A percentile compares a stretch with the other conserved stretches of the same genome.
phyloP scores from a whole-genome alignment of 2,329 filamentous ascomycete species.

The Cladophialophora chaetospira region DNA sequence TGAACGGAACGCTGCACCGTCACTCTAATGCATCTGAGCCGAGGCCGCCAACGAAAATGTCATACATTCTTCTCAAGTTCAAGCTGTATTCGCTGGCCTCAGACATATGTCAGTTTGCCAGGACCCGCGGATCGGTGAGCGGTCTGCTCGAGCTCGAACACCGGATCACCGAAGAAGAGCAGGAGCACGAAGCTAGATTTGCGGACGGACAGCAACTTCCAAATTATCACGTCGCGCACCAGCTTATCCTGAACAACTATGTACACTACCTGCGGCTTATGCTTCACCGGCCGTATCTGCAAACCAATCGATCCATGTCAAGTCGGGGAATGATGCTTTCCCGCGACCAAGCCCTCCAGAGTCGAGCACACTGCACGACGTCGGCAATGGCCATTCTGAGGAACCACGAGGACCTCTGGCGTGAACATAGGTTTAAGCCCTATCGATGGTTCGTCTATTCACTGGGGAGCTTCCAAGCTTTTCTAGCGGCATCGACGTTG shows the following conservation, averaged over 20 bases:
- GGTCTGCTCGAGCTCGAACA: conserved; percentile 38
- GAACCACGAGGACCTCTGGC: conserved; percentile 39
- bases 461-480: conserved; percentile 45
- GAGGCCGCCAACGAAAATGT: conserved; percentile 43
- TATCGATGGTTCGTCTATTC: conserved; percentile 47
- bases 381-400: conserved; percentile 40
- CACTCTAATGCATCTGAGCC: background rate
- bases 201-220: conserved; percentile 33
- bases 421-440: conserved; percentile 37
- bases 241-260: conserved; percentile 46
- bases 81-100: conserved; percentile 41
- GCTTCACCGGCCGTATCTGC: conserved; percentile 40
- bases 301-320: conserved; percentile 36
- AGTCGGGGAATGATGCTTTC: conserved; percentile 28
- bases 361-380: conserved; percentile 39
- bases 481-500: conserved; percentile 43
- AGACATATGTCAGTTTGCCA: conserved; percentile 39
- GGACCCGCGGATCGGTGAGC: conserved; percentile 31
- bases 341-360: conserved; percentile 33
- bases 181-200: conserved; percentile 34
- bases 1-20: conserved; percentile 13
- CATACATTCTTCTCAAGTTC: conserved; percentile 44
- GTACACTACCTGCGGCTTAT: conserved; percentile 43
- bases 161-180: conserved; percentile 37
- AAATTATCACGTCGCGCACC: conserved; percentile 42